Percentiles rank a stretch among this genome's conserved stretches.
Evolutionary conservation across 2,329 filamentous ascomycete genomes (phyloP).

Genomic region (Didymosphaeria variabile): DNA sequence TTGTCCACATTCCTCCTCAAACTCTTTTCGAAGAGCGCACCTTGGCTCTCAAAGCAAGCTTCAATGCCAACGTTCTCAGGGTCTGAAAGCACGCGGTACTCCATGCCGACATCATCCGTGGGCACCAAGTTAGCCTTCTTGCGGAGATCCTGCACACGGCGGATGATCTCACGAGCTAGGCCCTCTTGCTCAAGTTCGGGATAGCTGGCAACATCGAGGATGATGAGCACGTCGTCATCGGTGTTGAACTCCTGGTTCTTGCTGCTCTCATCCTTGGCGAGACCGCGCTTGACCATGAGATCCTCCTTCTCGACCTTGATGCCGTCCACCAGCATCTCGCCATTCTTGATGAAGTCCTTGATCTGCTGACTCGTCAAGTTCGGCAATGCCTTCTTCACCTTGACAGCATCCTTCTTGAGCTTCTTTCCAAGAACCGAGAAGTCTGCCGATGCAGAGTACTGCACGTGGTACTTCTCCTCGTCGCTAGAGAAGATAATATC

Average conservation of each 20-base stretch:
- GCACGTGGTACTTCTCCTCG: constrained; percentile 89
- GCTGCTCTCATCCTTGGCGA: constrained; percentile 75
- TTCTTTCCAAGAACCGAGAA: constrained; percentile 97
- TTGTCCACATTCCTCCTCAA: constrained; percentile 80
- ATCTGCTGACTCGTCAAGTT: constrained; percentile 81
- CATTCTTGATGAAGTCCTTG: constrained; percentile 76
- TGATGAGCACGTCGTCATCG: constrained; percentile 87
- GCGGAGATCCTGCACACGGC: constrained; percentile 88
- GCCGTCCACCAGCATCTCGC: constrained; percentile 82
- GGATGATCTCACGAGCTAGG: constrained; percentile 89
- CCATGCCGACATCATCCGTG: constrained; percentile 95
- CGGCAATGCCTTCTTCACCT: constrained; percentile 90
- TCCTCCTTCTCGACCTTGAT: constrained; percentile 85
- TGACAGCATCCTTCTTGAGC: constrained; percentile 91
- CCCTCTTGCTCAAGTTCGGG: constrained; percentile 89
- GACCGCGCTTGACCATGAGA: constrained; percentile 79
- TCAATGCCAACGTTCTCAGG: constrained; percentile 78
- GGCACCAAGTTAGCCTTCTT: constrained; percentile 92
- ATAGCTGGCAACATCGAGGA: constrained; percentile 84
- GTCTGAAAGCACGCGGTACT: constrained; percentile 83
- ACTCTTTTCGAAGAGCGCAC: constrained; percentile 75
- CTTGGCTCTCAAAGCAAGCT: constrained; percentile 74
- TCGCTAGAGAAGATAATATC: constrained; percentile 86
- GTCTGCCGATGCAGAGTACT: constrained; percentile 89
- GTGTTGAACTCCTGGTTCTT: constrained; percentile 86